These are phyloP conservation scores for Dalbergia cultrata DNA, from an alignment of 306 rosid genomes.

Conservation along the genomic window DNA sequence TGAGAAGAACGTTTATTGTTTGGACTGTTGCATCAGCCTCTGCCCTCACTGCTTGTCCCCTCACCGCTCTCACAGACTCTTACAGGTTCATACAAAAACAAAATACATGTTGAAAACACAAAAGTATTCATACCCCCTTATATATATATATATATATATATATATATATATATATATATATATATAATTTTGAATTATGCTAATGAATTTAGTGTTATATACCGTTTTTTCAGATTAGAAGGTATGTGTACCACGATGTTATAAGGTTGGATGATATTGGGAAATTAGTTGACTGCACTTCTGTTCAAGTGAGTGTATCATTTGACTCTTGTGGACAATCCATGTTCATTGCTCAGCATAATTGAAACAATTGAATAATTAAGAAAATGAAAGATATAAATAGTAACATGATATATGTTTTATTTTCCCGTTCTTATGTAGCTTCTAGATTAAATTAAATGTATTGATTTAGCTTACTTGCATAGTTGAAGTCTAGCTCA, in stretches of 20 bases:
- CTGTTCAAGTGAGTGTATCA: conserved; percentile 76
- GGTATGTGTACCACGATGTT: conserved; percentile 88
- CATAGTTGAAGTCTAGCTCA: too few species aligned
- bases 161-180: background rate
- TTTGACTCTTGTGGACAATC: background rate
- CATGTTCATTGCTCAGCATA: too few species aligned
- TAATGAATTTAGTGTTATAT: background rate
- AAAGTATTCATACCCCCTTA: background rate
- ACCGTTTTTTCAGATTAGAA: conserved; percentile 70
- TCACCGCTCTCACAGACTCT: conserved; percentile 81
- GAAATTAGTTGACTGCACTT: conserved; percentile 76
- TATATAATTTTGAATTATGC: background rate
- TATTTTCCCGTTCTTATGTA: background rate
- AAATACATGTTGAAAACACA: too few species aligned
- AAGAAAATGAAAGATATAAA: too few species aligned
- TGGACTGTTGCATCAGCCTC: conserved; percentile 89
- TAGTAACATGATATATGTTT: background rate
- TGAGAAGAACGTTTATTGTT: conserved; percentile 86
- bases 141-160: background rate
- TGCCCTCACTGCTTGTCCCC: conserved; percentile 90
- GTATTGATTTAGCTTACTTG: too few species aligned
- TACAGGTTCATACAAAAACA: conserved; percentile 60
- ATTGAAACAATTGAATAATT: too few species aligned
- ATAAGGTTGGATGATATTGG: conserved; percentile 81
- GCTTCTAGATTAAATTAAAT: too few species aligned